These are phyloP conservation scores for Eucalyptus erythrocorys DNA, from an alignment of 345 rosid genomes.

Conservation along the genomic window DNA sequence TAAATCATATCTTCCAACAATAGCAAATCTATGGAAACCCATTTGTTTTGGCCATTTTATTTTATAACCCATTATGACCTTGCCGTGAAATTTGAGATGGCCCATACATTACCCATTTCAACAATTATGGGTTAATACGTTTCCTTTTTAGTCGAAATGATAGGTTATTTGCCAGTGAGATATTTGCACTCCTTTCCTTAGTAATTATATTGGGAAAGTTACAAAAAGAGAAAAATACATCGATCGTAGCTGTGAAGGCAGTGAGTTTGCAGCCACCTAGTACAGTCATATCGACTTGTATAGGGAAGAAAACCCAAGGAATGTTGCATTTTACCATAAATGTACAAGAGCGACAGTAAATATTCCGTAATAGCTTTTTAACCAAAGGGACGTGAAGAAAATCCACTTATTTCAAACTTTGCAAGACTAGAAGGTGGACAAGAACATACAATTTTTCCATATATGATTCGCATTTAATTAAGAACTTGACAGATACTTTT, in stretches of 20 bases:
- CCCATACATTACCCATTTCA: no score
- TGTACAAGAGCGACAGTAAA: not conserved
- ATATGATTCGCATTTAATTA: not conserved
- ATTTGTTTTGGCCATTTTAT: not conserved
- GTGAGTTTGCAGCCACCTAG: not conserved
- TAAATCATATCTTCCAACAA: no score
- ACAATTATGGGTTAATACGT: no score
- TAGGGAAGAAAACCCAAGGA: not conserved
- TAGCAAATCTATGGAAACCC: not conserved
- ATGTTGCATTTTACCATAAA: not conserved
- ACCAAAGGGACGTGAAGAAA: not conserved
- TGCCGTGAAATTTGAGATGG: no score
- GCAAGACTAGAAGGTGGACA: not conserved
- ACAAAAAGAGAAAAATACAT: not conserved
- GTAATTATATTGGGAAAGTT: not conserved
- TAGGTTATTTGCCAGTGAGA: not conserved
- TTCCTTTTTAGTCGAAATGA: no score
- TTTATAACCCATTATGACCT: not conserved
- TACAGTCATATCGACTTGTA: no score
- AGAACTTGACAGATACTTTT: not conserved
- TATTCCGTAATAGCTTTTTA: not conserved
- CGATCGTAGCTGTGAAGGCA: not conserved
- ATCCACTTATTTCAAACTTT: not conserved
- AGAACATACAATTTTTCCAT: not conserved
- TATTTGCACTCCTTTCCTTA: not conserved